Base-by-base conservation (phyloP, 2,329 filamentous ascomycete species). In the Pseudocercospora cruenta region DNA sequence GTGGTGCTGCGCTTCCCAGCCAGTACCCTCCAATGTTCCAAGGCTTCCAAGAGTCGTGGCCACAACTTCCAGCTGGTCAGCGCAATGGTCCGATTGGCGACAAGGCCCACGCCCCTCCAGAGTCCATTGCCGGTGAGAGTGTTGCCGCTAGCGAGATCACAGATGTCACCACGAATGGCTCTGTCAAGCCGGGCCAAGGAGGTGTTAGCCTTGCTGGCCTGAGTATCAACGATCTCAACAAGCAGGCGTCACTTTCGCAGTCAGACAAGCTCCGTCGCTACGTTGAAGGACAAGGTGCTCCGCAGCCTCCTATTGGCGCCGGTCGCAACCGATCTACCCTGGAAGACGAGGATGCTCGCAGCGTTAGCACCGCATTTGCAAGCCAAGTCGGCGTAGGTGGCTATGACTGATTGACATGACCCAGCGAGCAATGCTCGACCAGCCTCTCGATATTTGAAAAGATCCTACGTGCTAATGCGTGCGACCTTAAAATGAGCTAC, bases 11-110 rank as follows among this genome's bases (percentile, higher is more conserved):
- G 19, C 67, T 75, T 39, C 85, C 90, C 61, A 89, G 90, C 57
- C 92, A 93, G 24, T 98, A 94, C 78, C 95, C 95, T 16, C 91
- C 92, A 19, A 96, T 97, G 91, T 99, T 99, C 80, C 93, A 93
- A 64, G 91, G 90, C 78, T 98, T 99, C 81, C 90, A 91, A 9
- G 94, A 98, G 72, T 86, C 84, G 3, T 99, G 95, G 95, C 95
- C 95, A 31, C 87, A 91, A 12, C 85, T 98, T 54, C 71, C 72
- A 22, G 91, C 92, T 26, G 89, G 89, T 63, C 85, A 80, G 65
- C 85, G 90, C 58, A 90, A 92, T 36, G 79, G 78, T 26, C 85
- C 84, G 71, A 91, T 91, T 77, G 69, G 68, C 45, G 64, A 71
- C 58, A 73, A 70, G 47, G 54, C 69, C 53, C 67, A 70, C 39